A percentile compares a stretch with the other conserved stretches of the same genome.
Evolutionary conservation across 768 basidiomycete genomes (phyloP).

Genomic region (Trametes cubensis): DNA sequence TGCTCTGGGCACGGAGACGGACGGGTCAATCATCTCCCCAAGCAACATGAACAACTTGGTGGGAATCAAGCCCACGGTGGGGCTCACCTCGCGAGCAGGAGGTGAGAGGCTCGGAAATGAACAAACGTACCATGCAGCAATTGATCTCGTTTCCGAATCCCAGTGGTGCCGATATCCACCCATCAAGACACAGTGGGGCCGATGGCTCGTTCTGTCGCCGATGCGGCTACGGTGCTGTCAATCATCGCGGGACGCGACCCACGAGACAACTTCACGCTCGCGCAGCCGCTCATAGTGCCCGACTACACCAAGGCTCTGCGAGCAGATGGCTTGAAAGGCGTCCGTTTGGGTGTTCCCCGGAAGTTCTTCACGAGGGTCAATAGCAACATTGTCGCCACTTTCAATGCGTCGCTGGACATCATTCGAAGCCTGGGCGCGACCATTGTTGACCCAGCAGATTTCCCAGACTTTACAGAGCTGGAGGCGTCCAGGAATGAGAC

Average conservation of each 20-base stretch:
- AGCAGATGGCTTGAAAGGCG: conserved; percentile 47
- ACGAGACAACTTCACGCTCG: conserved; percentile 43
- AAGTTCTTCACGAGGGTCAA: conserved; percentile 47
- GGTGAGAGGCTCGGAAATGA: conserved; percentile 28
- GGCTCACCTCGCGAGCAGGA: conserved; percentile 39
- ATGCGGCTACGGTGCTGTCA: conserved; percentile 41
- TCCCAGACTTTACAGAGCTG: conserved; percentile 55
- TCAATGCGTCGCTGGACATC: conserved; percentile 42
- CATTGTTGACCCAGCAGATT: conserved; percentile 64
- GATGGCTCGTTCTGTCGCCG: conserved; percentile 38
- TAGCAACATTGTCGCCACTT: conserved; percentile 47
- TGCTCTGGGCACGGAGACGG: conserved; percentile 50
- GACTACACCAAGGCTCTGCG: conserved; percentile 58
- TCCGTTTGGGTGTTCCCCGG: conserved; percentile 49
- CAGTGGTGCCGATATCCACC: conserved; percentile 49
- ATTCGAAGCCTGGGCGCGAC: conserved; percentile 46
- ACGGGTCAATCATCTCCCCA: conserved; percentile 52
- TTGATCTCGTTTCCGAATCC: neutral
- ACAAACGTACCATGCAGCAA: neutral
- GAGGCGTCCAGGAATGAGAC: conserved; percentile 52
- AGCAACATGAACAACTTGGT: conserved; percentile 45
- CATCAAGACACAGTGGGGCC: conserved; percentile 44
- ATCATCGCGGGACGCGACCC: conserved; percentile 49
- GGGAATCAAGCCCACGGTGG: conserved; percentile 43
- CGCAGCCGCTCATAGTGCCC: conserved; percentile 52